Conservation (phyloP, 805 yeast genomes). For the Wickerhamiella vanderwaltii region DNA sequence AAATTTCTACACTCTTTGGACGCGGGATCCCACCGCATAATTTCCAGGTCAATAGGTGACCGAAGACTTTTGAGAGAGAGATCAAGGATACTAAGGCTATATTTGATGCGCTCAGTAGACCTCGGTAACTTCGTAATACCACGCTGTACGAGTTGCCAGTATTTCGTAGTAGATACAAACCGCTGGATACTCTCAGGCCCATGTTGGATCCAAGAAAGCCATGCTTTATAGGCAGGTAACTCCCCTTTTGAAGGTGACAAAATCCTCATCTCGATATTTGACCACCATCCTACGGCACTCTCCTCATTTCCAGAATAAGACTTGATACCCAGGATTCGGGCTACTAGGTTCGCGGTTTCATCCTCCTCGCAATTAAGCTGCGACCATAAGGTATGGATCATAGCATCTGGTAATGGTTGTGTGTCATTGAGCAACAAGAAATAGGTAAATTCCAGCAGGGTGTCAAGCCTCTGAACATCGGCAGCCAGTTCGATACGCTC, state of each 20-base stretch:
- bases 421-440: not conserved
- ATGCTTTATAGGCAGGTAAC: conserved; percentile 1
- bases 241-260: not conserved
- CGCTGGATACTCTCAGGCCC: not conserved
- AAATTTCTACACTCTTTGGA: conserved; percentile 23
- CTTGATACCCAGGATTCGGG: not conserved
- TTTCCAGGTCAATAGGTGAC: conserved; percentile 27
- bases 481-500: not conserved
- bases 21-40: conserved; percentile 34
- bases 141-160: conserved; percentile 47
- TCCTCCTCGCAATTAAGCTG: not conserved
- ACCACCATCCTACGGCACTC: not conserved
- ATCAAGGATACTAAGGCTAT: conserved; percentile 52
- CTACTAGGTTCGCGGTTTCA: not conserved
- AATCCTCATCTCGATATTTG: not conserved
- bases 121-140: conserved; percentile 38
- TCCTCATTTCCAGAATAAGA: not conserved
- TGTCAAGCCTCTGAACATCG: not conserved
- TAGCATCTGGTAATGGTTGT: not conserved
- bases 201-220: conserved; percentile 6
- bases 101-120: conserved; percentile 57
- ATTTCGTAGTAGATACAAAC: conserved; percentile 21
- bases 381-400: conserved; percentile 1
- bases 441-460: conserved; percentile 1
- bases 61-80: conserved; percentile 38